Evolutionary conservation across 2,329 filamentous ascomycete genomes (phyloP).

Genomic region (Basipetospora sp.): DNA sequence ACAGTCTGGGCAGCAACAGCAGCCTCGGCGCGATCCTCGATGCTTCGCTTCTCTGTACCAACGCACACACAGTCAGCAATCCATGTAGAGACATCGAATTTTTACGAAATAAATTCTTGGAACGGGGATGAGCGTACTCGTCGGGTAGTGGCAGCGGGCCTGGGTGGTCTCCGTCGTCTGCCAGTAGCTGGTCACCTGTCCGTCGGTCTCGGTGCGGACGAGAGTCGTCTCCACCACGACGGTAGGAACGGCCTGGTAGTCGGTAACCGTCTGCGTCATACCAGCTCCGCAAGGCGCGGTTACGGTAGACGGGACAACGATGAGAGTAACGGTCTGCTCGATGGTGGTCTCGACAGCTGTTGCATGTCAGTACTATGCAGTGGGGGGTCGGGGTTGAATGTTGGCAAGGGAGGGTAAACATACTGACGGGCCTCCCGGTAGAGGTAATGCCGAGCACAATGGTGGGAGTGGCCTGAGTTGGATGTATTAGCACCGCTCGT

Average conservation of each 20-base stretch:
- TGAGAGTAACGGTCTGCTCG: conserved; percentile 19
- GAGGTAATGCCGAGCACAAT: conserved; percentile 22
- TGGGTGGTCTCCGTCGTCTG: conserved; percentile 19
- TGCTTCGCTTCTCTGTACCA: conserved; percentile 6
- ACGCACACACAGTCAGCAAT: too few species aligned
- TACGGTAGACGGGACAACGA: conserved; percentile 18
- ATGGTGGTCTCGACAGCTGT: conserved; percentile 15
- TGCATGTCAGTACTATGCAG: not conserved
- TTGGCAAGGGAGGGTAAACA: not conserved
- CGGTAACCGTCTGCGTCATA: conserved; percentile 21
- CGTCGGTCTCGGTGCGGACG: conserved; percentile 19
- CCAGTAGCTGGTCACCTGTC: conserved; percentile 17
- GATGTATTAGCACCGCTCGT: not conserved
- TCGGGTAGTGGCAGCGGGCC: conserved; percentile 21
- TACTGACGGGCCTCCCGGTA: conserved; percentile 22
- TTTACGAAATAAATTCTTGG: not conserved
- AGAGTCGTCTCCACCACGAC: conserved; percentile 17
- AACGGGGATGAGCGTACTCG: conserved; percentile 9
- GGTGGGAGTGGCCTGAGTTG: conserved; percentile 21
- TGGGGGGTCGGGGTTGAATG: not conserved
- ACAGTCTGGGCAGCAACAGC: conserved; percentile 20
- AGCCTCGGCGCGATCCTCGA: conserved; percentile 9
- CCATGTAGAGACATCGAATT: not conserved
- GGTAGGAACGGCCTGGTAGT: conserved; percentile 18
- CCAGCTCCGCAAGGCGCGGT: conserved; percentile 18